These are phyloP conservation scores for Articulospora tetracladia DNA, from an alignment of 495 filamentous ascomycete species.

Conservation along the genomic window DNA sequence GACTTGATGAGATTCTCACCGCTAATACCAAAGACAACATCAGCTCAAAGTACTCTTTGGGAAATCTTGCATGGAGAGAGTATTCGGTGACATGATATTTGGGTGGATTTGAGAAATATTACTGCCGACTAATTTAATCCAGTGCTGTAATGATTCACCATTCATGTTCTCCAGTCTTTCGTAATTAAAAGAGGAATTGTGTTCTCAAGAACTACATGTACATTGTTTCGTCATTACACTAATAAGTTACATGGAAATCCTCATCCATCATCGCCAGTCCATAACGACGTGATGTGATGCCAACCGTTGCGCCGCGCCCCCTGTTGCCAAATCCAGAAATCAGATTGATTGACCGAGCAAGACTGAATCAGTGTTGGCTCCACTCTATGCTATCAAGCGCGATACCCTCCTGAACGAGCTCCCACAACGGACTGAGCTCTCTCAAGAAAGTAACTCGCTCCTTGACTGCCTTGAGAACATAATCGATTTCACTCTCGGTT, in stretches of 20 bases:
- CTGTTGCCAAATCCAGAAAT: background rate
- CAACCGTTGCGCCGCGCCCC: constrained; percentile 3
- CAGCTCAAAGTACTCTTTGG: too few species aligned
- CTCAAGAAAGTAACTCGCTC: constrained; percentile 88
- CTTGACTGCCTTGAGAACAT: constrained; percentile 90
- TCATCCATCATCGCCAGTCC: background rate
- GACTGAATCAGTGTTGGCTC: constrained; percentile 80
- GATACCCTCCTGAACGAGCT: constrained; percentile 94
- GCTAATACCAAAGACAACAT: too few species aligned
- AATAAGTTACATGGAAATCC: constrained; percentile 8
- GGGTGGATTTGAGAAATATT: too few species aligned
- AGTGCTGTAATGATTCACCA: too few species aligned
- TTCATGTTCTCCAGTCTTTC: too few species aligned
- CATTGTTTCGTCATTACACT: constrained; percentile 13
- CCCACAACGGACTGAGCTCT: constrained; percentile 96
- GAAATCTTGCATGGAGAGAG: too few species aligned
- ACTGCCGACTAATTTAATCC: background rate
- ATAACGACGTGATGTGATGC: background rate
- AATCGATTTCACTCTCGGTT: constrained; percentile 92
- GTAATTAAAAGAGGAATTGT: constrained; percentile 8
- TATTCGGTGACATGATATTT: too few species aligned
- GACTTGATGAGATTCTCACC: too few species aligned
- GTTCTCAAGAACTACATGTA: constrained; percentile 10
- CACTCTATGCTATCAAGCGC: constrained; percentile 96
- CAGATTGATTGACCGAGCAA: background rate